Evolutionary conservation across 495 filamentous ascomycete species (phyloP), one percentile per base, ranked within the genome.

Genomic region (Lepidopterella palustris): DNA sequence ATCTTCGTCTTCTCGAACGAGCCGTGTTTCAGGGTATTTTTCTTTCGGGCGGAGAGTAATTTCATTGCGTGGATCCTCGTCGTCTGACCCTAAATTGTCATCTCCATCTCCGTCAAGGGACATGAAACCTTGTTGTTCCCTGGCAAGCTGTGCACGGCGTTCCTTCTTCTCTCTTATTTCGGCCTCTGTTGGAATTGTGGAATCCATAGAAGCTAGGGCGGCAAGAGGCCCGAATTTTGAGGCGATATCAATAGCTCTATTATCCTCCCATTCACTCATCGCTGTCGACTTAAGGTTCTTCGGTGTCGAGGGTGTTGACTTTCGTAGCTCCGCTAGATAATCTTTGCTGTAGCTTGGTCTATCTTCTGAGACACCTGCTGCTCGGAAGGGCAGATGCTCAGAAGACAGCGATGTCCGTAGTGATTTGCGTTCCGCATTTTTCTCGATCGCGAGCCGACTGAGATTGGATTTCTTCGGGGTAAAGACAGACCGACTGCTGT

Each of bases 121-220:
- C 55, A 95, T 92, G 71, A 85, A 95, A 60, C 92, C 88, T 29
- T 87, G 76, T 52, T 80, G 71, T 63, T 93, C 86, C 53, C 88
- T 78, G 3, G 91, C 91, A 18, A 92, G 70, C 2, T 90, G 81
- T 27, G 87, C 86, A 26, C 95, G 82, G 9, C 95, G 83, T 39
- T 85, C 87, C 75, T 97, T 98, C 76, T 93, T 93, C 71, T 95
- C 91, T 49, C 82, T 80, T 40, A 97, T 96, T 66, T 97, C 88
- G n/a, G 87, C 82, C 67, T 90, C 87, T 24, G 85, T 90, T 3
- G 92, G 87, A 54, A 97, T 91, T 1, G 78, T 64, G 70, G 42
- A 61, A 67, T 15, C 64, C 63, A 13, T 51, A 2, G 45, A 10
- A 39, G 25, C 62, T 13, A 69, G 53, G 6, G 57, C 57, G 3